Evolutionary conservation across 805 yeast genomes (phyloP).

Genomic region (Yarrowia keelungensis): DNA sequence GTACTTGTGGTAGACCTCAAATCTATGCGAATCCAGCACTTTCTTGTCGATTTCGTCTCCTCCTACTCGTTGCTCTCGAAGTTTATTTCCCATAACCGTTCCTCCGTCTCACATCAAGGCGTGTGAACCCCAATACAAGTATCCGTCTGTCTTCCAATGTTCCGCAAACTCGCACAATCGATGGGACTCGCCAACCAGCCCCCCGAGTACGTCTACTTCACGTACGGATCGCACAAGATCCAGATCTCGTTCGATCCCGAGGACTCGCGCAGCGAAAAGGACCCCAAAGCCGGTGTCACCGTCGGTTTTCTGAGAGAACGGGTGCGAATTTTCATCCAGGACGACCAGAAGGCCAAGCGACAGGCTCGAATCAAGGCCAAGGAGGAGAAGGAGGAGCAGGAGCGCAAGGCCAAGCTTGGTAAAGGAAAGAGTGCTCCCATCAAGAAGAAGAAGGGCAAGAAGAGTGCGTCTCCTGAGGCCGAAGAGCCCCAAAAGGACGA

Average conservation of each 20-base stretch:
- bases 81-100: too few species aligned
- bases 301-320: conserved; percentile 66
- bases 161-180: conserved; percentile 26
- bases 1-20: too few species aligned
- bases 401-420: conserved; percentile 14
- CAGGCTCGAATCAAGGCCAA: conserved; percentile 41
- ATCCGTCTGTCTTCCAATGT: conserved; percentile 1
- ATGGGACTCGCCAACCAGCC: conserved; percentile 33
- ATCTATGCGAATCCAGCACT: too few species aligned
- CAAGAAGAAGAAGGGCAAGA: conserved; percentile 16
- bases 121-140: too few species aligned
- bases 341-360: conserved; percentile 17
- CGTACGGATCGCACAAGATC: conserved; percentile 32
- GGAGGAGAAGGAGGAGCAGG: conserved; percentile 16
- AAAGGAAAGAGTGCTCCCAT: conserved; percentile 21
- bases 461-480: conserved; percentile 5
- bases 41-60: too few species aligned
- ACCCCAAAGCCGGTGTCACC: conserved; percentile 73
- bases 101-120: too few species aligned
- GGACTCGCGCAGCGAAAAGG: conserved; percentile 65
- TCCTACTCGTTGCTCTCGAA: too few species aligned
- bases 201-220: conserved; percentile 36
- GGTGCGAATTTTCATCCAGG: conserved; percentile 62
- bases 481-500: not conserved
- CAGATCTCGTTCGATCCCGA: conserved; percentile 67